Conservation (phyloP, 148 eudicot species). For the Spergularia bocconei region DNA sequence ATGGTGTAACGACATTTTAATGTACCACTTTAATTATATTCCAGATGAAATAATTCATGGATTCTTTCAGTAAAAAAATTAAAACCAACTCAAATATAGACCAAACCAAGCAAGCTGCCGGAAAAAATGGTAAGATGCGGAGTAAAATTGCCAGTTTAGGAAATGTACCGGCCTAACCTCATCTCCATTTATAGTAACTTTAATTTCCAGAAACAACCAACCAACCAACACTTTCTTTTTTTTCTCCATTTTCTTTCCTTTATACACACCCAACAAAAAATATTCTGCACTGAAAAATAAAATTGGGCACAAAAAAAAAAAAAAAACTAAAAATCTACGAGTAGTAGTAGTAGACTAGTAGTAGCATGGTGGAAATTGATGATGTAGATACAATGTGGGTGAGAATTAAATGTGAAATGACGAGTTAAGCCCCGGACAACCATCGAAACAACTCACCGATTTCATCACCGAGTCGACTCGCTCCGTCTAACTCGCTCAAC, state of each 20-base stretch:
- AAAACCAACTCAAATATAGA: too few species aligned
- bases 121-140: neutral
- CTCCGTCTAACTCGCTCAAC: constrained; percentile 44
- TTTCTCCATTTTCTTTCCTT: neutral
- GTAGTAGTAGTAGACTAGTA: too few species aligned
- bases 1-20: too few species aligned
- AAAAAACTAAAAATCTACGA: too few species aligned
- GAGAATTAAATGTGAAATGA: neutral
- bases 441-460: constrained; percentile 80
- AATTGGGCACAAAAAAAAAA: too few species aligned
- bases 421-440: constrained; percentile 60
- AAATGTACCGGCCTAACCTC: neutral
- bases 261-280: constrained; percentile 20
- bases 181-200: constrained; percentile 2
- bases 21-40: neutral
- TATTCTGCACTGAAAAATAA: neutral
- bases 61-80: neutral
- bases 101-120: neutral
- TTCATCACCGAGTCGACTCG: constrained; percentile 63
- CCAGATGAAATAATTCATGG: neutral
- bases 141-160: neutral
- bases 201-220: neutral
- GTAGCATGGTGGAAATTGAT: too few species aligned
- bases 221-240: neutral
- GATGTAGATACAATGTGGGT: too few species aligned